These are phyloP conservation scores for Colletotrichum sp. DNA, from an alignment of 2,329 filamentous ascomycete species.

Conservation along the genomic window DNA sequence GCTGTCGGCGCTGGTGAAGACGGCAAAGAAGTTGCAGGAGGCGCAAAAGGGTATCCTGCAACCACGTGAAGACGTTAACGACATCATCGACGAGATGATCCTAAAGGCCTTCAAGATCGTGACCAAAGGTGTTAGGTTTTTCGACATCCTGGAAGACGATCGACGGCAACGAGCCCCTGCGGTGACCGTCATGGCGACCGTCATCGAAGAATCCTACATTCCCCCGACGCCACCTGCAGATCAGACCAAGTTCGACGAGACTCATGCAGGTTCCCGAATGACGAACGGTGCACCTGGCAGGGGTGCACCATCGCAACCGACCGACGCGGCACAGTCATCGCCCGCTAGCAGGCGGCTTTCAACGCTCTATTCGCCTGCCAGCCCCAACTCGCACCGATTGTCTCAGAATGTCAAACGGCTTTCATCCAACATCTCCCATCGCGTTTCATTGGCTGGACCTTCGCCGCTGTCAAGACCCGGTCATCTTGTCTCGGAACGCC, in stretches of 20 bases:
- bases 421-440: slow-evolving; percentile 68
- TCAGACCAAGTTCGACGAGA: slow-evolving; percentile 51
- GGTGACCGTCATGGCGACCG: slow-evolving; percentile 64
- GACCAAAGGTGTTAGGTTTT: slow-evolving; percentile 86
- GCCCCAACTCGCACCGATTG: slow-evolving; percentile 34
- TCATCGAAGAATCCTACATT: slow-evolving; percentile 61
- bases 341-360: slow-evolving; percentile 52
- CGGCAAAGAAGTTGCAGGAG: slow-evolving; percentile 84
- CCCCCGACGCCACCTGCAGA: slow-evolving; percentile 70
- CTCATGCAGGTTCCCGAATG: slow-evolving; percentile 46
- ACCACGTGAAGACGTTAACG: slow-evolving; percentile 66
- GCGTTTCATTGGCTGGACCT: slow-evolving; percentile 76
- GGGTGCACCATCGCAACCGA: slow-evolving; percentile 36
- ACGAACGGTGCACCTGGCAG: slow-evolving; percentile 36
- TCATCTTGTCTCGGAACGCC: slow-evolving; percentile 82
- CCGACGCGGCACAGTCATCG: slow-evolving; percentile 39
- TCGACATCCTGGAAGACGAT: slow-evolving; percentile 81
- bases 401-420: slow-evolving; percentile 50
- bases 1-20: slow-evolving; percentile 86
- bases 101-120: slow-evolving; percentile 93
- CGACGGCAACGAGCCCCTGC: slow-evolving; percentile 52
- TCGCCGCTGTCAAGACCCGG: slow-evolving; percentile 67
- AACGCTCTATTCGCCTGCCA: slow-evolving; percentile 39
- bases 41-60: slow-evolving; percentile 57
- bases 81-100: slow-evolving; percentile 90